Evolutionary conservation across 2,329 filamentous ascomycete genomes (phyloP).

Genomic region (Nakataea oryzae): DNA sequence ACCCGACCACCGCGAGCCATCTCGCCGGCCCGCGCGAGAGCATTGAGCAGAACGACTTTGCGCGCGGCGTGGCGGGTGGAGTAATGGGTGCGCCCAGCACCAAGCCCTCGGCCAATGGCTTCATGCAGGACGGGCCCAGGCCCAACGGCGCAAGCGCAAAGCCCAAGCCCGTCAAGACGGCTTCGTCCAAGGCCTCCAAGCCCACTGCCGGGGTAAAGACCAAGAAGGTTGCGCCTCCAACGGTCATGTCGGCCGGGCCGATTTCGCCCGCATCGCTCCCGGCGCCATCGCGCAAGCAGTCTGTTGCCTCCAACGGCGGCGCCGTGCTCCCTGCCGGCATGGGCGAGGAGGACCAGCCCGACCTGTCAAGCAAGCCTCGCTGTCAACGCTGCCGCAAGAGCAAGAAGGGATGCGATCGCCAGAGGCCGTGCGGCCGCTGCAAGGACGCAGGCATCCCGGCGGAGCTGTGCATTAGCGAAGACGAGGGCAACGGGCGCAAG

Average conservation of each 20-base stretch:
- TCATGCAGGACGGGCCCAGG: conserved; percentile 20
- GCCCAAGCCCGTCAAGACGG: conserved; percentile 25
- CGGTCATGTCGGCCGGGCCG: conserved; percentile 27
- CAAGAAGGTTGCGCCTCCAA: conserved; percentile 38
- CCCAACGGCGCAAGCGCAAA: conserved; percentile 29
- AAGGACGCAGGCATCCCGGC: conserved; percentile 89
- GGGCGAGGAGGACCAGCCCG: conserved; percentile 83
- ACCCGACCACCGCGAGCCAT: conserved; percentile 40
- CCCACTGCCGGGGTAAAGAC: conserved; percentile 18
- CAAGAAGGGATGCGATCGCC: conserved; percentile 97
- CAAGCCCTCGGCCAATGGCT: conserved; percentile 15
- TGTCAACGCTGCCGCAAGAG: conserved; percentile 98
- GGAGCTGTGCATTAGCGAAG: conserved; percentile 93
- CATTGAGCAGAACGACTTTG: conserved; percentile 45
- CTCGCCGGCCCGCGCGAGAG: conserved; percentile 32
- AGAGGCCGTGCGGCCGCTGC: conserved; percentile 89
- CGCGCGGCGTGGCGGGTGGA: conserved; percentile 22
- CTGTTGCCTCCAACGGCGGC: conserved; percentile 48
- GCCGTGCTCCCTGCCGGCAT: conserved; percentile 29
- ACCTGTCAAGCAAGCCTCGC: conserved; percentile 88
- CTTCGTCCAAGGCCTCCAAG: conserved; percentile 40
- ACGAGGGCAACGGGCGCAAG: conserved; percentile 94
- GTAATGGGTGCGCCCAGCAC: conserved; percentile 27
- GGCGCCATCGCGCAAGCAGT: conserved; percentile 60
- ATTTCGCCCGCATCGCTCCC: conserved; percentile 60